Conservation (phyloP, 148 eudicot genomes). For the Beta vulgaris region DNA sequence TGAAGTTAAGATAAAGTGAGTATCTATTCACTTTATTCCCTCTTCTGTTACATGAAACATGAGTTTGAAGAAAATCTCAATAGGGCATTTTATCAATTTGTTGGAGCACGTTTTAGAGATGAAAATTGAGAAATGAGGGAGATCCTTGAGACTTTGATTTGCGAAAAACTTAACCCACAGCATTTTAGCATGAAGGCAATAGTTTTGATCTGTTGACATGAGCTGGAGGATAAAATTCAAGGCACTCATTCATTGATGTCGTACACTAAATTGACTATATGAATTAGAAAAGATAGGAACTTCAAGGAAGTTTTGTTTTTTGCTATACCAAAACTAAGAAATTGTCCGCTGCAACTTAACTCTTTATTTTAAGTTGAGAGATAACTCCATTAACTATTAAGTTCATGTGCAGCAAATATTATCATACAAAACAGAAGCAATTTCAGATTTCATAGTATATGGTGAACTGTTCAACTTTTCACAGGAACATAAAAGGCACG, state of each 20-base stretch:
- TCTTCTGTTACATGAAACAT: neutral
- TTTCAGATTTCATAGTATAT: neutral
- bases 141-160: neutral
- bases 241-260: neutral
- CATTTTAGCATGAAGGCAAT: neutral
- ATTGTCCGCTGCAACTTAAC: neutral
- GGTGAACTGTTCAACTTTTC: neutral
- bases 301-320: neutral
- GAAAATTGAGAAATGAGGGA: neutral
- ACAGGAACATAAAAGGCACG: neutral
- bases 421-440: neutral
- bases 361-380: neutral
- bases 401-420: neutral
- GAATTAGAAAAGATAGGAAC: neutral
- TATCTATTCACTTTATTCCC: neutral
- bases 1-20: neutral
- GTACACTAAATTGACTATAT: neutral
- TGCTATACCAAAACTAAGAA: neutral
- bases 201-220: neutral
- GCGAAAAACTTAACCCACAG: neutral
- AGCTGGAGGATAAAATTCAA: neutral
- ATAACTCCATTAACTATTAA: neutral
- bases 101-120: conserved; percentile 4
- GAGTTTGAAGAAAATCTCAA: neutral
- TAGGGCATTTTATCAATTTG: neutral